Base-by-base conservation (phyloP, 257 asterid species). In the Nicotiana tabacum region DNA sequence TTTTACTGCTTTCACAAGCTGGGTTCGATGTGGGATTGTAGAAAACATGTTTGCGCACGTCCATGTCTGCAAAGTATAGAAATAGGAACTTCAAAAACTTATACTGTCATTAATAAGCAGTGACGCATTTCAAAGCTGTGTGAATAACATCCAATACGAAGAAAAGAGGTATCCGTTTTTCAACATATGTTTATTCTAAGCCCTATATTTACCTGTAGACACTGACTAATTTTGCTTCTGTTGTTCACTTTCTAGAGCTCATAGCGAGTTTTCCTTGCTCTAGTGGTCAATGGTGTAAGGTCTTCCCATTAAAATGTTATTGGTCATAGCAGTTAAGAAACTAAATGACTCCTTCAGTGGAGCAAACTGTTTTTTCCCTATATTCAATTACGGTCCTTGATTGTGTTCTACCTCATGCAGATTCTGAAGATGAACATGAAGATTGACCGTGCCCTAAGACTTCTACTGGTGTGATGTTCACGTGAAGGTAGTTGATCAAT, bases 391-490 rank as follows among this genome's bases (percentile, higher is more conserved):
- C 53, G 5, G 3, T 76, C 80, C 3, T 48, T 76, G 0, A 76
- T 29, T 29, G 0, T 51, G 46, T 53, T 76, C 29, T 76, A 29
- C 46, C 6, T 76, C 62, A 10, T 66, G 88, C 89, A 92, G 97
- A 92, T 91, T 92, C 97, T 57, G 95, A 91, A 87, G 91, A 89
- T 84, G 84, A 82, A 11, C 84, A 82, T 82, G 83, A 30, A 82
- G 97, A 92, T 82, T 92, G 87, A 92, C 67, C 13, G 53, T 6
- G 83, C 29, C 55, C 18, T 35, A 74, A 57, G 1, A 24, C 53
- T 18, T 77, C 57, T 64, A 68, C 51, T 46, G 77, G 18, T 81
- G 51, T n/a, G 17, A 18, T 24, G 29, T 43, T 24, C 77, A 65
- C 18, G 48, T 81, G 77, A 65, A 65, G 64, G 83, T 80, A 76